Conservation (phyloP, 2,329 filamentous ascomycete genomes). For the Colletotrichum liaoningense region DNA sequence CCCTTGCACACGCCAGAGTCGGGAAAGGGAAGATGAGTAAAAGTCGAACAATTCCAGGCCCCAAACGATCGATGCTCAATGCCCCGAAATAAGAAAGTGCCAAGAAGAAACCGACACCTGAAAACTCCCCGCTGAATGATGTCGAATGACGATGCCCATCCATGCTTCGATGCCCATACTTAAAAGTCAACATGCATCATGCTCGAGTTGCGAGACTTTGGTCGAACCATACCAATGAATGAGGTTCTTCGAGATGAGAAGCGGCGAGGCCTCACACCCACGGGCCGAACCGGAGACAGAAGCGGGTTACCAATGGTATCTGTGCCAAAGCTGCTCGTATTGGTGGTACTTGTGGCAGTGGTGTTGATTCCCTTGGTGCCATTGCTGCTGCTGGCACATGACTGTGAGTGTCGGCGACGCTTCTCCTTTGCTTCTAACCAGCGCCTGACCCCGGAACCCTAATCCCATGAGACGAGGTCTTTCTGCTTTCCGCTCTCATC, state of each 20-base stretch:
- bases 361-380: not conserved
- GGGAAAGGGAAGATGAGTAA: not conserved
- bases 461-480: conserved; percentile 62
- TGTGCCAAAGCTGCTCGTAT: not conserved
- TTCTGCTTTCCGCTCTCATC: conserved; percentile 63
- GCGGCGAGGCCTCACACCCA: conserved; percentile 21
- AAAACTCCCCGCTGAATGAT: conserved; percentile 7
- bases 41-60: not conserved
- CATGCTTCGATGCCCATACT: not conserved
- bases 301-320: not conserved
- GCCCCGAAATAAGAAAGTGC: not conserved
- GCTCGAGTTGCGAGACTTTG: conserved; percentile 23
- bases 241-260: conserved; percentile 32
- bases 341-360: not conserved
- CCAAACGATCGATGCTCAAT: not conserved
- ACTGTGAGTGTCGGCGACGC: conserved; percentile 20
- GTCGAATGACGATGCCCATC: not conserved
- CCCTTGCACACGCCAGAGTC: not conserved
- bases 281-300: conserved; percentile 14
- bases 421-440: conserved; percentile 35
- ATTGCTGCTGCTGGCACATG: not conserved
- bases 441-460: conserved; percentile 34
- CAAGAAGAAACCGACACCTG: not conserved
- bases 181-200: conserved; percentile 32
- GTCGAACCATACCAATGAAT: conserved; percentile 21